Conservation (phyloP, 768 basidiomycete species). For the Mycena kentingensis region DNA sequence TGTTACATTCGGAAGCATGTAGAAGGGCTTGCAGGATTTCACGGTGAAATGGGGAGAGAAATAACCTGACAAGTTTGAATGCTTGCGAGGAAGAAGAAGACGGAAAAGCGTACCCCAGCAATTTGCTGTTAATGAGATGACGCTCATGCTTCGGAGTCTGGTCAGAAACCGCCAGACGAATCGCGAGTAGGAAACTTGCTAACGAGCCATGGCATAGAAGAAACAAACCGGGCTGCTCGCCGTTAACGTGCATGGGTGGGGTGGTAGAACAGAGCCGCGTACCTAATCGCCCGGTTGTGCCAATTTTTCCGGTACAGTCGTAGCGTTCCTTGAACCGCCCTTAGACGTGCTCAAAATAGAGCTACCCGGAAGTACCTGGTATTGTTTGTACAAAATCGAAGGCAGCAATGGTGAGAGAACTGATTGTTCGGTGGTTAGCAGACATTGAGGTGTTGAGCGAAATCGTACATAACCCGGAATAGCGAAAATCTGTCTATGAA, state of each 20-base stretch:
- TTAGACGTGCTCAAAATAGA: no score
- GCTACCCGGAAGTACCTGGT: not conserved
- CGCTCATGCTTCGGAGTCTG: conserved; percentile 2
- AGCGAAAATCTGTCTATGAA: conserved; percentile 12
- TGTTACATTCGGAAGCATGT: conserved; percentile 1
- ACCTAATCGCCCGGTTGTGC: not conserved
- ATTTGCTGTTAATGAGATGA: conserved; percentile 7
- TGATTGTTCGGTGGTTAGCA: not conserved
- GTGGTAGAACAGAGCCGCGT: not conserved
- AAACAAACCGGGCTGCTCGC: conserved; percentile 6
- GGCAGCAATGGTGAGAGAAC: conserved; percentile 10
- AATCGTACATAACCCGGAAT: conserved; percentile 17
- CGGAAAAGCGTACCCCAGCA: conserved; percentile 2
- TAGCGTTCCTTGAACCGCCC: not conserved
- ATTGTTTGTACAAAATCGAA: conserved; percentile 13
- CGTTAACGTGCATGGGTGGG: not conserved
- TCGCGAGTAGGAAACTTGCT: not conserved
- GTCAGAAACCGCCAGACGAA: not conserved
- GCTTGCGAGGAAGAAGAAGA: not conserved
- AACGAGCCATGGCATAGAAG: conserved; percentile 17
- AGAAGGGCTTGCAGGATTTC: not conserved
- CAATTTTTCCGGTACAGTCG: conserved; percentile 10
- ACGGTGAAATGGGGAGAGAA: not conserved
- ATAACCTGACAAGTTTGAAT: not conserved
- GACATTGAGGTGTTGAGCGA: not conserved